phyloP scores from a whole-genome alignment of 192 early-diverging fungal species.

The Entrophospora sp. region DNA sequence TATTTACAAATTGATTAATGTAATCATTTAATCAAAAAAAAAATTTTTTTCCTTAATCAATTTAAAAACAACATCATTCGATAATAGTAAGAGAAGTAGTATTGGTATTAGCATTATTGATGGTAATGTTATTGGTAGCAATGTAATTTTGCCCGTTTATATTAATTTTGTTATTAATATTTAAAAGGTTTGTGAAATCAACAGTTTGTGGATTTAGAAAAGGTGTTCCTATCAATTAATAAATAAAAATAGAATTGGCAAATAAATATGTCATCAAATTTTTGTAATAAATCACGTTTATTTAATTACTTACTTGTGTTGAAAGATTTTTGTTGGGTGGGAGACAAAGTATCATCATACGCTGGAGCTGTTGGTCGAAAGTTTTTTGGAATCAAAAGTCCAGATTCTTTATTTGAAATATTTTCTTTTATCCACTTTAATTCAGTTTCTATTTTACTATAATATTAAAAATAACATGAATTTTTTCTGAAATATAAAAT shows the following conservation, averaged over 20 bases:
- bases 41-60: no score
- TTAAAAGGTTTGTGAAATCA: conserved; percentile 60
- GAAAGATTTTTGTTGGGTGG: conserved; percentile 29
- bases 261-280: neutral
- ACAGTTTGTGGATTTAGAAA: conserved; percentile 82
- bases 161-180: conserved; percentile 66
- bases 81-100: no score
- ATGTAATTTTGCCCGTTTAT: conserved; percentile 31
- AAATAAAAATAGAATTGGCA: conserved; percentile 14
- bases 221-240: conserved; percentile 25
- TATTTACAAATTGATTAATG: no score
- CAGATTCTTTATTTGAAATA: conserved; percentile 41
- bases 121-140: no score
- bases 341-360: no score
- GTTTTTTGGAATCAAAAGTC: conserved; percentile 64
- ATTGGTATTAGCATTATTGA: no score
- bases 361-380: conserved; percentile 66
- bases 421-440: conserved; percentile 57
- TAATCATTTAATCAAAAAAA: no score
- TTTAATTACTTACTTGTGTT: conserved; percentile 19
- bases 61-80: no score
- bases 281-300: neutral
- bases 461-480: conserved; percentile 9
- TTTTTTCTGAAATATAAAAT: no score
- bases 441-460: conserved; percentile 50